These are phyloP conservation scores for Ceratocystis eucalypticola DNA, from an alignment of 2,329 filamentous ascomycete genomes.

Conservation along the genomic window DNA sequence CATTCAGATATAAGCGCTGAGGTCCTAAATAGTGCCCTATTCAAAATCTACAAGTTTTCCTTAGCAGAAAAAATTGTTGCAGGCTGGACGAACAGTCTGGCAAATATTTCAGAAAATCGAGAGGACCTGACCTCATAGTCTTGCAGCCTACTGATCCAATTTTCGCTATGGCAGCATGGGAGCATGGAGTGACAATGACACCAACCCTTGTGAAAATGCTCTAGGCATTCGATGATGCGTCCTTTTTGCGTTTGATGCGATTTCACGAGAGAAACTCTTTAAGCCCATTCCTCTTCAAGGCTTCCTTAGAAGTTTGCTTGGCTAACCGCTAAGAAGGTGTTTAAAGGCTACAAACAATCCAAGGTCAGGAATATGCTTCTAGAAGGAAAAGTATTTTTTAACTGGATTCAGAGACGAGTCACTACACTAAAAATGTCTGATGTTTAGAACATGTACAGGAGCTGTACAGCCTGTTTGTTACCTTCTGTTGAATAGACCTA, in stretches of 20 bases:
- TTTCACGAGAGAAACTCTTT: not conserved
- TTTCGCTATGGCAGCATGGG: not conserved
- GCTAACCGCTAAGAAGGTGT: not conserved
- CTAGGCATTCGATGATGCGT: not conserved
- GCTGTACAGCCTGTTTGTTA: not conserved
- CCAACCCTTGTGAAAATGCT: not conserved
- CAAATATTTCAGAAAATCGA: not conserved
- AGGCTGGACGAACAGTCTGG: not conserved
- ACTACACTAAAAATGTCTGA: not conserved
- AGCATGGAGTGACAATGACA: not conserved
- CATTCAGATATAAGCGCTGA: too few relatives aligned
- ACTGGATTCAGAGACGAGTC: not conserved
- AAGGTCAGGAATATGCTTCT: not conserved
- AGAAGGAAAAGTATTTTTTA: not conserved
- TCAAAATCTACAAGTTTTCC: not conserved
- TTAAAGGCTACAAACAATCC: not conserved
- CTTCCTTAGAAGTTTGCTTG: not conserved
- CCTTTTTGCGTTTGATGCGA: not conserved
- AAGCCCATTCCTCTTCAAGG: not conserved
- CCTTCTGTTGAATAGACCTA: too few relatives aligned
- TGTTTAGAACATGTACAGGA: not conserved
- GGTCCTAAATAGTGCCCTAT: not conserved
- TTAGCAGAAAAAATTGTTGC: not conserved
- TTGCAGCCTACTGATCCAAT: not conserved
- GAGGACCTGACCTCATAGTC: not conserved